Evolutionary conservation across 371 early-diverging fungal species (phyloP).

Genomic region (Mucor saturninus): DNA sequence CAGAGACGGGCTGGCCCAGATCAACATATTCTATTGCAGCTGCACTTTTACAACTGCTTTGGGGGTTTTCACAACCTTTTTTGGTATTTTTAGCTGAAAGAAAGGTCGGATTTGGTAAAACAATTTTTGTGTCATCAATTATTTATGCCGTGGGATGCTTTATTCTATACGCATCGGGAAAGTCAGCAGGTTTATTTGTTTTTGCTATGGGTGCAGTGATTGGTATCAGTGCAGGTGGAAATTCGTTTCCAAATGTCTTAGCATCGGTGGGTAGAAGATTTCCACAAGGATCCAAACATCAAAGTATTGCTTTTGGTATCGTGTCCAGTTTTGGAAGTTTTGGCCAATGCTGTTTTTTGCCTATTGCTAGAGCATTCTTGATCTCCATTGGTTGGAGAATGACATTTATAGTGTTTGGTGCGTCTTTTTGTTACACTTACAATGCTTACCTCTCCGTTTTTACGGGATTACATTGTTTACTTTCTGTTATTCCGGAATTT

Average conservation of each 20-base stretch:
- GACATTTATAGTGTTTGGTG: constrained; percentile 34
- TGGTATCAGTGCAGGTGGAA: constrained; percentile 38
- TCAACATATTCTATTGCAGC: constrained; percentile 38
- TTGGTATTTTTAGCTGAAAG: constrained; percentile 36
- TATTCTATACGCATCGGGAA: constrained; percentile 32
- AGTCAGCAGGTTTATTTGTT: constrained; percentile 33
- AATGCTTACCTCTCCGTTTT: background rate
- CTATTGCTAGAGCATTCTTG: constrained; percentile 34
- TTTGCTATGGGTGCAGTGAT: constrained; percentile 36
- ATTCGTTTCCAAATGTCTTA: constrained; percentile 37
- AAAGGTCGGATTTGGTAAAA: constrained; percentile 39
- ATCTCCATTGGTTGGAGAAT: constrained; percentile 32
- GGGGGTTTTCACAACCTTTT: constrained; percentile 40
- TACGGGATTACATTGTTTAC: background rate
- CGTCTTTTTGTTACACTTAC: background rate
- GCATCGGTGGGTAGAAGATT: constrained; percentile 36
- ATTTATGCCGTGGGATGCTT: constrained; percentile 34
- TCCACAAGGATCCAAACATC: constrained; percentile 31
- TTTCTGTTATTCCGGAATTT: background rate
- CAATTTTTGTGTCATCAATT: constrained; percentile 25
- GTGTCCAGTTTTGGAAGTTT: constrained; percentile 43
- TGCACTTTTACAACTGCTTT: constrained; percentile 36
- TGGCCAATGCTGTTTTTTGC: constrained; percentile 42
- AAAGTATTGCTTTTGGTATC: constrained; percentile 41
- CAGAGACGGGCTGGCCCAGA: constrained; percentile 37